Evolutionary conservation across 371 early-diverging fungal genomes (phyloP), one percentile per base, ranked within the genome.

Genomic region (Parasitella parasitica): DNA sequence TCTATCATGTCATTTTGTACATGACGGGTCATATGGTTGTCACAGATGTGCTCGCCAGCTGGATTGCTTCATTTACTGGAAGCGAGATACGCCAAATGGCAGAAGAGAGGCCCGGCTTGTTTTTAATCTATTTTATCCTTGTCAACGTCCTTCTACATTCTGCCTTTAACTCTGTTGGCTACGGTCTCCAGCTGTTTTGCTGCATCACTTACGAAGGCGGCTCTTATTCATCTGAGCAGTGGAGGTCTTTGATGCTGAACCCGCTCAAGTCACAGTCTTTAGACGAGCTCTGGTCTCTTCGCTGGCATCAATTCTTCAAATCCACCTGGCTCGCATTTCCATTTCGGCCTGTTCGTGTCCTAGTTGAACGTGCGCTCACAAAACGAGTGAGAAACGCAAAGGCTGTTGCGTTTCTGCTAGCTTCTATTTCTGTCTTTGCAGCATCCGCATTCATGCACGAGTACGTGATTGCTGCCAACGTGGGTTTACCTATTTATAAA

Each of bases 281-380:
- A 24, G 69, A 71, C 28, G 69, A 69, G 1, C 57, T 80, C 15
- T 80, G 80, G 80, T 74, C 80, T 4, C 8, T 57, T 8, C 70
- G 77, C 9, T 80, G 80, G 80, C 80, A 80, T 52, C 70, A 69
- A 49, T 30, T 75, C 0, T 66, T 76, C 28, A 75, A 71, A 51
- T 57, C 67, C 1, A 72, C 77, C 1, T 80, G 80, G 80, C 56
- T 76, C 6, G 71, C 80, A 0, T 61, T 80, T 22, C 75, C 75
- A 13, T 80, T 72, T 54, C 61, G 73, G 4, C 77, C 80, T 4
- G 66, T 66, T 0, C 77, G 77, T 24, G 66, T 64, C 3, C 27
- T 72, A 8, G 32, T 63, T 2, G 59, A 55, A 22, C 74, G 73
- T 48, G 16, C 57, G 0, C 51, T 75, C 6, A 57, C 63, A 16